Evolutionary conservation across 2,329 filamentous ascomycete species (phyloP).

Genomic region (Trichoderma sp.): DNA sequence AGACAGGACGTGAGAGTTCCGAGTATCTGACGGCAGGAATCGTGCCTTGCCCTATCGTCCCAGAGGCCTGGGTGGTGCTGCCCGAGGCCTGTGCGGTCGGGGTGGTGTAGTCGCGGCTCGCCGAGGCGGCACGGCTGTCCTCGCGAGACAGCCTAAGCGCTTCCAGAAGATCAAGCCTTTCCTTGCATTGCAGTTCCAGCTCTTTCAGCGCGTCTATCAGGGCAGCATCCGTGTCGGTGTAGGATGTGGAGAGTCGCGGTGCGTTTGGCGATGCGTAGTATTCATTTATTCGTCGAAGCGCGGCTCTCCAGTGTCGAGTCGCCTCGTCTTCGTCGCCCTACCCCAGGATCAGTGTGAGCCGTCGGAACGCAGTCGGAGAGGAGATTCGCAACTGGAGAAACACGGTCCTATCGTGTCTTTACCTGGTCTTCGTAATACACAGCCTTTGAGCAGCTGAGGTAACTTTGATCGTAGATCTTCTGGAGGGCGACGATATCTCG

Average conservation of each 20-base stretch:
- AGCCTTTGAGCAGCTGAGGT: conserved; percentile 90
- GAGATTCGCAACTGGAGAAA: neutral
- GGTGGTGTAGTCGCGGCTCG: conserved; percentile 28
- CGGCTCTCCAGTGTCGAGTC: conserved; percentile 84
- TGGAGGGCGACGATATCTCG: conserved; percentile 73
- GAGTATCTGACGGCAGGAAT: conserved; percentile 79
- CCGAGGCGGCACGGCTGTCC: conserved; percentile 34
- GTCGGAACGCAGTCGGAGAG: too few relatives aligned
- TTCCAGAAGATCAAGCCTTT: conserved; percentile 85
- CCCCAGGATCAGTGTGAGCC: neutral
- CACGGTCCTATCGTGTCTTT: neutral
- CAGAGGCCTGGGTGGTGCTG: conserved; percentile 42
- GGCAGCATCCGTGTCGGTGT: conserved; percentile 80
- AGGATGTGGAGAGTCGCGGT: conserved; percentile 64
- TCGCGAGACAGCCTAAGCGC: conserved; percentile 70
- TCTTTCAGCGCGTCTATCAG: conserved; percentile 57
- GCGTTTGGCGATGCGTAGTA: conserved; percentile 77
- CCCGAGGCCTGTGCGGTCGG: conserved; percentile 34
- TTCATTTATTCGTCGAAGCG: conserved; percentile 85
- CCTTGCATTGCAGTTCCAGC: conserved; percentile 89
- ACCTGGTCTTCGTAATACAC: conserved; percentile 96
- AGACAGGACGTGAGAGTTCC: conserved; percentile 72
- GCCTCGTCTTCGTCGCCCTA: conserved; percentile 92
- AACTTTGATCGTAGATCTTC: conserved; percentile 97
- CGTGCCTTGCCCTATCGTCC: conserved; percentile 78